Conservation (phyloP, 495 filamentous ascomycete species). For the Penicillium bialowiezense region DNA sequence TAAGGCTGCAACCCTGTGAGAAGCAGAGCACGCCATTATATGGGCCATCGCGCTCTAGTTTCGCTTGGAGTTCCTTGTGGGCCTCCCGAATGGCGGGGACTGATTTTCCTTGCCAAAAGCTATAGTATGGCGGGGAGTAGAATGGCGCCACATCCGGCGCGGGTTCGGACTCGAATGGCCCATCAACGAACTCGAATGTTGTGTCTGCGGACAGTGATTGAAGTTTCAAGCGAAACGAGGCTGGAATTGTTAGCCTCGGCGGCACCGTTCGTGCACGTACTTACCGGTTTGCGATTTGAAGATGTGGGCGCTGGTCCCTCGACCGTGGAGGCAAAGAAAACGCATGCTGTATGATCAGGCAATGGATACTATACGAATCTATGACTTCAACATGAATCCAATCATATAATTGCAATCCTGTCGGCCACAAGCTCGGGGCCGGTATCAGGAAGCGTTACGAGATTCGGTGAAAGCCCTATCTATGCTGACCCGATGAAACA, state of each 20-base stretch:
- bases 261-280: too few species aligned
- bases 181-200: neutral
- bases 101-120: neutral
- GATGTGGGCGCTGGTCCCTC: neutral
- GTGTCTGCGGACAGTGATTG: too few species aligned
- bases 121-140: neutral
- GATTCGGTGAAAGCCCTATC: neutral
- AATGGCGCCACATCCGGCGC: neutral
- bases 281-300: neutral
- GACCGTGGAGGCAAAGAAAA: neutral
- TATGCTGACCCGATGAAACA: neutral
- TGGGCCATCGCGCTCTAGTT: constrained; percentile 36
- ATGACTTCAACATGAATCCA: too few species aligned
- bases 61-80: constrained; percentile 33
- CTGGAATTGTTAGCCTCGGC: neutral
- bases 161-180: neutral
- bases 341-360: neutral
- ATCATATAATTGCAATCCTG: too few species aligned
- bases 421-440: neutral
- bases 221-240: neutral
- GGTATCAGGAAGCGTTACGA: neutral
- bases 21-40: constrained; percentile 49
- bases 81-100: neutral
- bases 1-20: constrained; percentile 33
- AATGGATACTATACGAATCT: neutral